Percentiles rank a stretch among this genome's conserved stretches.
Evolutionary conservation across 495 filamentous ascomycete species (phyloP).

Genomic region (Friedmanniomyces endolithicus): DNA sequence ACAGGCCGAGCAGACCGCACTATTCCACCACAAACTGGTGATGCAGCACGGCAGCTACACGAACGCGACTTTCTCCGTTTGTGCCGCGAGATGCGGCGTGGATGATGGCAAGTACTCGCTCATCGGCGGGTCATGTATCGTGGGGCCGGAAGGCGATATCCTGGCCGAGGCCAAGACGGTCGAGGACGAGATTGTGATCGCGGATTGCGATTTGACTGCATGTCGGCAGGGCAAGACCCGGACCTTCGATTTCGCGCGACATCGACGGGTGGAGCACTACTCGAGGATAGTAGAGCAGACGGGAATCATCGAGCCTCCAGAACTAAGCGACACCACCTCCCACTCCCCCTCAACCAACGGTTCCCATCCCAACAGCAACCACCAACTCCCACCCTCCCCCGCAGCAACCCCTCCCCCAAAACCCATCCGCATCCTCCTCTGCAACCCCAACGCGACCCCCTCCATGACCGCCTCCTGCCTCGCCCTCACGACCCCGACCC

Average conservation of each 20-base stretch:
- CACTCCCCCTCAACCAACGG: neutral
- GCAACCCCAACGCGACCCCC: constrained; percentile 39
- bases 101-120: constrained; percentile 37
- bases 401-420: constrained; percentile 6
- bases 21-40: constrained; percentile 38
- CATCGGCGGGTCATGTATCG: constrained; percentile 40
- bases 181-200: constrained; percentile 37
- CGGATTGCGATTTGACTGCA: constrained; percentile 35
- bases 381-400: neutral
- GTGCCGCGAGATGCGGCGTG: constrained; percentile 34
- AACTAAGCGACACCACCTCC: neutral
- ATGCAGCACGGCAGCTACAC: constrained; percentile 38
- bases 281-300: constrained; percentile 29
- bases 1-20: constrained; percentile 32
- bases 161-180: constrained; percentile 34
- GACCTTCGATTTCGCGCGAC: constrained; percentile 37
- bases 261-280: constrained; percentile 38
- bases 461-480: constrained; percentile 38
- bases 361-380: neutral
- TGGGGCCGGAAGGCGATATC: constrained; percentile 38
- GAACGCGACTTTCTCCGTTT: constrained; percentile 37
- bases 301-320: constrained; percentile 35
- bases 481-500: constrained; percentile 28
- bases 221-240: constrained; percentile 35
- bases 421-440: constrained; percentile 35